Percentiles rank a stretch among this genome's conserved stretches.
Conservation (phyloP, 2,329 filamentous ascomycete genomes). For the Esteya vermicola region DNA sequence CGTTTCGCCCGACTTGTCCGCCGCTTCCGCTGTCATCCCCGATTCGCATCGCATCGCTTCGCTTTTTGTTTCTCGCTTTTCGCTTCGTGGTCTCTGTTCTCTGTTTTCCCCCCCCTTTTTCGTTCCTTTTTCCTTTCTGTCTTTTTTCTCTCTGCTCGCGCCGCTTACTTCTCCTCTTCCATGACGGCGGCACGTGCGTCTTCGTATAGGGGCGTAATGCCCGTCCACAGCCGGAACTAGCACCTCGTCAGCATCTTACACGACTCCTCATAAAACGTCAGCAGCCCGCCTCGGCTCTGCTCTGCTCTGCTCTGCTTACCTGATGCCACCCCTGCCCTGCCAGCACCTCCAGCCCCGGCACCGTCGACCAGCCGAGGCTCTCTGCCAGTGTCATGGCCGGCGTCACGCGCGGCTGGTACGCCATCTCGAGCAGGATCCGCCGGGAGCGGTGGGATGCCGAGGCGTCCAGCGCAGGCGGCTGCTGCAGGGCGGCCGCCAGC, state of each 20-base stretch:
- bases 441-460: too few relatives aligned
- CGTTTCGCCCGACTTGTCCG: too few relatives aligned
- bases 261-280: too few relatives aligned
- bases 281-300: too few relatives aligned
- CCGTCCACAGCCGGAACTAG: slow-evolving; percentile 74
- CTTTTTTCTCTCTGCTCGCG: neutral
- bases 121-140: neutral
- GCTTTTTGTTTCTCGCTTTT: neutral
- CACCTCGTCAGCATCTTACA: too few relatives aligned
- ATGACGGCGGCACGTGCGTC: slow-evolving; percentile 51
- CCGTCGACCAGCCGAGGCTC: slow-evolving; percentile 64
- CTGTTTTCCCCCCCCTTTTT: neutral
- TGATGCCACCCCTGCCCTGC: slow-evolving; percentile 84
- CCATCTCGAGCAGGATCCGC: slow-evolving; percentile 78
- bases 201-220: slow-evolving; percentile 57
- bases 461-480: too few relatives aligned
- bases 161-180: slow-evolving; percentile 15
- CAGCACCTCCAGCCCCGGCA: slow-evolving; percentile 79
- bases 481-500: slow-evolving; percentile 38
- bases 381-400: slow-evolving; percentile 72
- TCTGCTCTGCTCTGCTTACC: too few relatives aligned
- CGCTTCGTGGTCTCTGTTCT: too few relatives aligned
- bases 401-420: slow-evolving; percentile 79
- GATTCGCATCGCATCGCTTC: neutral
- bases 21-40: too few relatives aligned